Evolutionary conservation across 257 asterid species (phyloP).

Genomic region (Galeopsis tetrahit): DNA sequence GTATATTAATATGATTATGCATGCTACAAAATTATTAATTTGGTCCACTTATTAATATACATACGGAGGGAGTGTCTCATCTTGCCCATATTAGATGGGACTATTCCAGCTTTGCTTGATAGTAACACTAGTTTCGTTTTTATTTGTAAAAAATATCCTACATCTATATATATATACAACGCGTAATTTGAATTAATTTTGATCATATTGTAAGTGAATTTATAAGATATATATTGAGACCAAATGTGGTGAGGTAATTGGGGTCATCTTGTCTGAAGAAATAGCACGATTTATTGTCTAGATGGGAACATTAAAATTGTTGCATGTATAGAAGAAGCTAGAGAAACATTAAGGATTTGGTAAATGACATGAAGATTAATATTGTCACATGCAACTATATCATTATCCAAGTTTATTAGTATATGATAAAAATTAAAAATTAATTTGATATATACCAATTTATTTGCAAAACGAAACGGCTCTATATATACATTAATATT

Average conservation of each 20-base stretch:
- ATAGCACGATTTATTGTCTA: conserved; percentile 44
- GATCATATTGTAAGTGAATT: conserved; percentile 12
- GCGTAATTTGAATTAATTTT: not conserved
- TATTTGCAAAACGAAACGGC: no score
- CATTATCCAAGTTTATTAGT: no score
- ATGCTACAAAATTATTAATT: conserved; percentile 16
- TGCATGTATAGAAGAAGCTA: conserved; percentile 16
- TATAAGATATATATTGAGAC: conserved; percentile 10
- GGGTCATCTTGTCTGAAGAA: conserved; percentile 41
- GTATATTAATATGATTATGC: not conserved
- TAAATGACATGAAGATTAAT: no score
- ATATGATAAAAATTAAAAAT: no score
- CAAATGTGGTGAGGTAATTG: conserved; percentile 27
- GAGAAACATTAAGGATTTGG: conserved; percentile 28
- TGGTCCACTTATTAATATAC: conserved; percentile 31
- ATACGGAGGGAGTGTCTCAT: conserved; percentile 16
- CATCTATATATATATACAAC: not conserved
- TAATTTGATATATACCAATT: no score
- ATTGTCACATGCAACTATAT: no score
- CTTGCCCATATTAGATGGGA: conserved; percentile 33
- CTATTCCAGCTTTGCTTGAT: conserved; percentile 49
- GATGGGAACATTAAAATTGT: conserved; percentile 20
- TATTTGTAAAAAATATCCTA: not conserved
- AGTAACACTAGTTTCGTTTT: conserved; percentile 21
- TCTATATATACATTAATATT: no score